phyloP scores from a whole-genome alignment of 345 rosid genomes.

The Sonneratia caseolaris region DNA sequence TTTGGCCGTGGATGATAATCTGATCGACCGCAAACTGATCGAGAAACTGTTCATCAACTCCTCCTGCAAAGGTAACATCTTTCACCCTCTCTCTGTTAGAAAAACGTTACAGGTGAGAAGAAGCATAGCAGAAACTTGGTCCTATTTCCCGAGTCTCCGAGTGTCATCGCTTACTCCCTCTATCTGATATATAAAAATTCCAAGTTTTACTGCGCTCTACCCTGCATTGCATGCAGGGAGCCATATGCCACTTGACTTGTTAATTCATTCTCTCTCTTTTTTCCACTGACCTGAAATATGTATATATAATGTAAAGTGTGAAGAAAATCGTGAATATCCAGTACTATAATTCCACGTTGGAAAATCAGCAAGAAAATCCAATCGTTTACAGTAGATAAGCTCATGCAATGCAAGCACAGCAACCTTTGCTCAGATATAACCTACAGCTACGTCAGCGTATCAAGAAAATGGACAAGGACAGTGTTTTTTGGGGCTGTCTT shows the following conservation, averaged over 20 bases:
- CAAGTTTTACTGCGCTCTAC: not conserved
- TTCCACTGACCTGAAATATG: too few relatives aligned
- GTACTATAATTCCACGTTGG: too few relatives aligned
- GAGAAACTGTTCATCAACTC: slow-evolving; percentile 59
- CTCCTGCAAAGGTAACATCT: slow-evolving; percentile 53
- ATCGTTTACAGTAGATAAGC: too few relatives aligned
- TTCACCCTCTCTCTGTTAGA: not conserved
- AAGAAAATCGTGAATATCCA: too few relatives aligned
- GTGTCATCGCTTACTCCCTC: not conserved
- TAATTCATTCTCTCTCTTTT: too few relatives aligned
- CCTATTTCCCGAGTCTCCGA: not conserved
- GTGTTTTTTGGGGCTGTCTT: not conserved
- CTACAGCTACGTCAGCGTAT: not conserved
- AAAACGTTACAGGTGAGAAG: not conserved
- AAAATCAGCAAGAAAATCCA: too few relatives aligned
- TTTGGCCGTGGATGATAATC: slow-evolving; percentile 79
- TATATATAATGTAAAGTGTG: too few relatives aligned
- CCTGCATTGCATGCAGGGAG: not conserved
- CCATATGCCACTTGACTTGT: too few relatives aligned
- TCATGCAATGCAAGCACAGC: not conserved
- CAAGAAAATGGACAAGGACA: not conserved
- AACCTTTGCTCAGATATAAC: not conserved
- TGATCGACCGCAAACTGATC: slow-evolving; percentile 55
- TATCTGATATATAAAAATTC: not conserved
- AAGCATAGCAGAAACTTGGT: not conserved